A percentile compares a stretch with the other conserved stretches of the same genome.
phyloP scores from a whole-genome alignment of 2,329 filamentous ascomycete genomes.

The Pseudopithomyces maydicus region DNA sequence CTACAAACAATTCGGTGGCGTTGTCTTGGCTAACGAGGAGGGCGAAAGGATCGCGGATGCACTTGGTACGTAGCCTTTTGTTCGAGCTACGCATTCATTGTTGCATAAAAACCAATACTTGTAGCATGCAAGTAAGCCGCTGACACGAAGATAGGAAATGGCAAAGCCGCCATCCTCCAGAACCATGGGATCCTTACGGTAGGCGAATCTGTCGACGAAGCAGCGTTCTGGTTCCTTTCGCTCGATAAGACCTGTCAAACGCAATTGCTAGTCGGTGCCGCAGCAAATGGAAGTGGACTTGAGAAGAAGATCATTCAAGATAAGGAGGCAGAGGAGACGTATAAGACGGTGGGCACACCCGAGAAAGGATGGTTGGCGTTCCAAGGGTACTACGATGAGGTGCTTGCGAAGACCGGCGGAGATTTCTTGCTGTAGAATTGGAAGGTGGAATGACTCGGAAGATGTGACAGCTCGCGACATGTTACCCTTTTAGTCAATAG shows the following conservation, averaged over 20 bases:
- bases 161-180: constrained; percentile 46
- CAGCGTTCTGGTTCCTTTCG: constrained; percentile 53
- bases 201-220: constrained; percentile 49
- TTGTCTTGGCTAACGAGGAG: constrained; percentile 50
- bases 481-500: no score
- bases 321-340: constrained; percentile 47
- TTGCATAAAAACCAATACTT: background rate
- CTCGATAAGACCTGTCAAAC: constrained; percentile 54
- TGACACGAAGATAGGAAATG: constrained; percentile 19
- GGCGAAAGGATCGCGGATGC: constrained; percentile 51
- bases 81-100: background rate
- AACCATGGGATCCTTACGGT: constrained; percentile 49
- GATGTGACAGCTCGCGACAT: no score
- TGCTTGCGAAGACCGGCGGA: constrained; percentile 57
- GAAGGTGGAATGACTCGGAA: background rate
- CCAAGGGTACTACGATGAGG: constrained; percentile 60
- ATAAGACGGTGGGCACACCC: constrained; percentile 50
- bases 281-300: constrained; percentile 41
- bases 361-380: constrained; percentile 61
- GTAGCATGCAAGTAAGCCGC: background rate
- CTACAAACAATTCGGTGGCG: constrained; percentile 48
- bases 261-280: constrained; percentile 52
- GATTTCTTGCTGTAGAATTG: constrained; percentile 50
- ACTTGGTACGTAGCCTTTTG: constrained; percentile 22
- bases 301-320: constrained; percentile 49